These are phyloP conservation scores for Hyphopichia wangnamkhiaoensis DNA, from an alignment of 1,139 yeast species.

Conservation along the genomic window DNA sequence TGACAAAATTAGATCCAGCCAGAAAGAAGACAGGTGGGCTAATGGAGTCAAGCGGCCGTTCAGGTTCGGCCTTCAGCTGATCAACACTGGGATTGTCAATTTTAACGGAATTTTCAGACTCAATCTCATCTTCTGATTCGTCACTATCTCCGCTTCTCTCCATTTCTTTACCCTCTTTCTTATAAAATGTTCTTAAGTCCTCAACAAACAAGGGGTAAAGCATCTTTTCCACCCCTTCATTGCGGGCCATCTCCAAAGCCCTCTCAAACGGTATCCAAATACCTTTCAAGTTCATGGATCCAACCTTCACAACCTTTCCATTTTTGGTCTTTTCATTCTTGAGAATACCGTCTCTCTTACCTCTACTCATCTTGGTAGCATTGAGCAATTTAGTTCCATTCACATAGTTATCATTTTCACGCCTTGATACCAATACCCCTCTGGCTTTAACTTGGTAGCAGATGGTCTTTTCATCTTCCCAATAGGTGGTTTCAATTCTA, in stretches of 20 bases:
- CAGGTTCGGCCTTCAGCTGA: not conserved
- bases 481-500: conserved; percentile 43
- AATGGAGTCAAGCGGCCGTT: not conserved
- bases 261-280: conserved; percentile 61
- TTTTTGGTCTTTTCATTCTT: conserved; percentile 46
- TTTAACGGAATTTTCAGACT: not conserved
- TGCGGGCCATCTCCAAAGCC: conserved; percentile 52
- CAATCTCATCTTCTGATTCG: not conserved
- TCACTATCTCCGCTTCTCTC: conserved; percentile 15
- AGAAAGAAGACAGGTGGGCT: not conserved
- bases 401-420: conserved; percentile 53
- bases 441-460: conserved; percentile 52
- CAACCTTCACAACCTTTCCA: conserved; percentile 48
- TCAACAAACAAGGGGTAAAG: conserved; percentile 50
- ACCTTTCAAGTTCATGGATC: conserved; percentile 56
- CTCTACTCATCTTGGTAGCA: conserved; percentile 94
- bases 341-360: conserved; percentile 88
- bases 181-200: conserved; percentile 38
- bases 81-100: not conserved
- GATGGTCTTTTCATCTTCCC: conserved; percentile 51
- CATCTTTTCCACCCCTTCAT: conserved; percentile 42
- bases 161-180: conserved; percentile 27
- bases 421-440: conserved; percentile 48
- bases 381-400: conserved; percentile 70
- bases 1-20: not conserved